A percentile compares a stretch with the other conserved stretches of the same genome.
Evolutionary conservation across 2,329 filamentous ascomycete genomes (phyloP).

Genomic region (Aureobasidium leucospermi): DNA sequence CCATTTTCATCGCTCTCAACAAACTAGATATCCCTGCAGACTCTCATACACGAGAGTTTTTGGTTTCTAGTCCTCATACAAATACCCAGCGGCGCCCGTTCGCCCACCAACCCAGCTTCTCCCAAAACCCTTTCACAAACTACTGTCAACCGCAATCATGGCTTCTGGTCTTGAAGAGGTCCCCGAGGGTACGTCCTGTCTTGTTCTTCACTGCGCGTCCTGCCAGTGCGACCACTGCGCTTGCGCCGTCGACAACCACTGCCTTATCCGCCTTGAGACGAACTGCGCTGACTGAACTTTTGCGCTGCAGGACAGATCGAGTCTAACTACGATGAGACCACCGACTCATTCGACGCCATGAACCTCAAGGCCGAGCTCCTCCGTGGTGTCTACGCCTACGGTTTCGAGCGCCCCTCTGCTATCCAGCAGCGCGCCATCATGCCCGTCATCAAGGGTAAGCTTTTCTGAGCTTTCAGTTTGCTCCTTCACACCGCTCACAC

Average conservation of each 20-base stretch:
- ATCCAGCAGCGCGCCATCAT: constrained; percentile 99
- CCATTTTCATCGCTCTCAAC: constrained; percentile 23
- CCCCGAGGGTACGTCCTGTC: constrained; percentile 69
- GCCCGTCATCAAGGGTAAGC: constrained; percentile 97
- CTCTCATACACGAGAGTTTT: constrained; percentile 38
- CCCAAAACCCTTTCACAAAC: constrained; percentile 25
- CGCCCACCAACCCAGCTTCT: constrained; percentile 32
- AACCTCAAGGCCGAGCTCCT: constrained; percentile 94
- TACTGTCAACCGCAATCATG: constrained; percentile 75
- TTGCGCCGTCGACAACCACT: neutral
- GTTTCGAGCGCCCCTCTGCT: constrained; percentile 99
- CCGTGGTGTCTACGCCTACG: constrained; percentile 98
- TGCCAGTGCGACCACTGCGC: too few species aligned
- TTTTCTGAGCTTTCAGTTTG: constrained; percentile 15
- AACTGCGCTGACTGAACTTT: constrained; percentile 9
- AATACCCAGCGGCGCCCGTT: constrained; percentile 30
- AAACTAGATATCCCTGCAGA: constrained; percentile 35
- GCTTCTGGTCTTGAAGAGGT: constrained; percentile 98
- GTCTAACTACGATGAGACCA: constrained; percentile 99
- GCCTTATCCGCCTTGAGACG: neutral
- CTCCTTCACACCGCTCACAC: constrained; percentile 1
- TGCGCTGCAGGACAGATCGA: constrained; percentile 80
- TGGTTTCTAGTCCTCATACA: constrained; percentile 38
- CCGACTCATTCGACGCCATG: constrained; percentile 99
- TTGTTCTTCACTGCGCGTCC: neutral